A percentile compares a stretch with the other conserved stretches of the same genome.
Evolutionary conservation across 2,329 filamentous ascomycete genomes (phyloP).

Genomic region (Ophiostoma sp.): DNA sequence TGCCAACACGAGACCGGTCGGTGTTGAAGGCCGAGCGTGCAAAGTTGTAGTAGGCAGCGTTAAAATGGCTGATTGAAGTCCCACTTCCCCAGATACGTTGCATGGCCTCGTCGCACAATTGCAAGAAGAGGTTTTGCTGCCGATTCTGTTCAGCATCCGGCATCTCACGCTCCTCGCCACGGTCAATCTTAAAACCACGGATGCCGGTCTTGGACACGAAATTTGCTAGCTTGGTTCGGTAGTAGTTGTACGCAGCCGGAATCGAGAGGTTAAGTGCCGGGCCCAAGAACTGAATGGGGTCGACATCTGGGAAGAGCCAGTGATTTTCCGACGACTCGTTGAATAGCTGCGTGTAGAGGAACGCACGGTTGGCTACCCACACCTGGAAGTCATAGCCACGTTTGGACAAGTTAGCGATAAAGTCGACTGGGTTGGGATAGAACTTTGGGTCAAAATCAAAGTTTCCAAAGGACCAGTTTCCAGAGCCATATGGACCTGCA

Average conservation of each 20-base stretch:
- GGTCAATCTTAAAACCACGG: slow-evolving; percentile 42
- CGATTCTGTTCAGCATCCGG: slow-evolving; percentile 41
- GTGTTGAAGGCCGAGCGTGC: slow-evolving; percentile 39
- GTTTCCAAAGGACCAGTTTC: slow-evolving; percentile 38
- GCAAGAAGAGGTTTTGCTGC: slow-evolving; percentile 38
- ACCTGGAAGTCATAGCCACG: slow-evolving; percentile 41
- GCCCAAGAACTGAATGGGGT: slow-evolving; percentile 35
- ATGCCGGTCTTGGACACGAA: slow-evolving; percentile 38
- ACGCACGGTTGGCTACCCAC: slow-evolving; percentile 41
- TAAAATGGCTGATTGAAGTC: background rate
- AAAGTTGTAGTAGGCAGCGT: slow-evolving; percentile 38
- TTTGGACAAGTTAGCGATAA: slow-evolving; percentile 38
- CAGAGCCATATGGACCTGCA: slow-evolving; percentile 37
- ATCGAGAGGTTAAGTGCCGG: slow-evolving; percentile 41
- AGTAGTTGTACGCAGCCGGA: slow-evolving; percentile 39
- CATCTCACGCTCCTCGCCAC: slow-evolving; percentile 43
- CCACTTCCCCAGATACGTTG: slow-evolving; percentile 35
- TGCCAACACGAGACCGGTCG: slow-evolving; percentile 34
- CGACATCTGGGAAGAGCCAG: slow-evolving; percentile 38
- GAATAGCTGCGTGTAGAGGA: slow-evolving; percentile 37
- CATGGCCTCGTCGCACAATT: slow-evolving; percentile 39
- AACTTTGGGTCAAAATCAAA: slow-evolving; percentile 40
- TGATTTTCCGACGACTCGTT: slow-evolving; percentile 35
- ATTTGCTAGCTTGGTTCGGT: slow-evolving; percentile 35
- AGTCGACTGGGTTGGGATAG: slow-evolving; percentile 36